Percentiles rank a stretch among this genome's conserved stretches.
phyloP scores from a whole-genome alignment of 208 protist species.

The Crithidia thermophila region DNA sequence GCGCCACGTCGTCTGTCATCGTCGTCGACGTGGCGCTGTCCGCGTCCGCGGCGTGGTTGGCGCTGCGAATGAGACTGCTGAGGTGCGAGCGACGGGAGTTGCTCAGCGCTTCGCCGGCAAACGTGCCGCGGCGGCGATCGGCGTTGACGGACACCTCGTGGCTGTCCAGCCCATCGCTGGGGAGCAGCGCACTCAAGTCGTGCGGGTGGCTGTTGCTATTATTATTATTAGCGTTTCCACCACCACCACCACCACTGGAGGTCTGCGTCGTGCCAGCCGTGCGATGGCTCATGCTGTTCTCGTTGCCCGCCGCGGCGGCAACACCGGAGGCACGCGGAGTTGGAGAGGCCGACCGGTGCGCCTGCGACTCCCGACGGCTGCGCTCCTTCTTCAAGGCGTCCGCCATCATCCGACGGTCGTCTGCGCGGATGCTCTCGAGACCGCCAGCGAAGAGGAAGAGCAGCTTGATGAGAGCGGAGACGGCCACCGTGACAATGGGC shows the following conservation, averaged over 20 bases:
- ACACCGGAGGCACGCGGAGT: too few relatives aligned
- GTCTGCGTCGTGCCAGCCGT: background rate
- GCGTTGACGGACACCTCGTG: background rate
- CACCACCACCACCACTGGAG: too few relatives aligned
- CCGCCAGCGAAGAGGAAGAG: conserved; percentile 69
- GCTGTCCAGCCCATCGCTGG: background rate
- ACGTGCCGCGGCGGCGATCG: background rate
- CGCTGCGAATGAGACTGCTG: background rate
- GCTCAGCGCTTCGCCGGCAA: background rate
- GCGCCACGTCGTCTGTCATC: conserved; percentile 52
- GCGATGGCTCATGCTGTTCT: background rate
- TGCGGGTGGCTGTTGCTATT: background rate
- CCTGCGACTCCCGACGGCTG: background rate
- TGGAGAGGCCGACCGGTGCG: background rate
- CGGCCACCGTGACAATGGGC: conserved; percentile 33
- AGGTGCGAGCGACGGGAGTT: conserved; percentile 5
- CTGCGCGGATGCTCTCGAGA: conserved; percentile 56
- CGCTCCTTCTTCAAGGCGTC: conserved; percentile 19
- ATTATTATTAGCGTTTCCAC: too few relatives aligned
- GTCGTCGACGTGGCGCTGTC: background rate
- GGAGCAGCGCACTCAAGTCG: background rate
- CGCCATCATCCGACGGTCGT: conserved; percentile 40
- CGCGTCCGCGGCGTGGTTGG: background rate
- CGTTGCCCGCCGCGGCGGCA: too few relatives aligned
- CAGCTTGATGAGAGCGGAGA: conserved; percentile 53